Evolutionary conservation across 352 stramenopile species (phyloP), one percentile per base, ranked within the genome.

Genomic region (Pythium monospermum): DNA sequence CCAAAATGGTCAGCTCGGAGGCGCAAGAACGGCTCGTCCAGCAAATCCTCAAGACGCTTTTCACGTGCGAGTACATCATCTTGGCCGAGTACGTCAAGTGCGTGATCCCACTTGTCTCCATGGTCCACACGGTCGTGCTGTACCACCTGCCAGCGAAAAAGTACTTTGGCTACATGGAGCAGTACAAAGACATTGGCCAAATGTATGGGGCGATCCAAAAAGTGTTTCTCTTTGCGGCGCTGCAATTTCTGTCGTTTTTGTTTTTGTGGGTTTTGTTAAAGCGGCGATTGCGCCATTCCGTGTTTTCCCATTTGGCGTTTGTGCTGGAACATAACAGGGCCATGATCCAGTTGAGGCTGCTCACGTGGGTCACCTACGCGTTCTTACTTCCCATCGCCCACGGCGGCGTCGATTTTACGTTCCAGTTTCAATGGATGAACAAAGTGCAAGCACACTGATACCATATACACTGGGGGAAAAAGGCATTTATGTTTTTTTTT

Each of bases 41-140:
- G 15, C 49, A 59, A 12, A 65, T 59, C 36, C 10, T 65, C 1
- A 39, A 49, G 28, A 52, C 40, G 12, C 56, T 72, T 7, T 72
- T 66, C 40, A 59, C 61, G 18, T 63, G 48, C 39, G 64, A 72
- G 44, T 72, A 73, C 26, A 26, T 69, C 12, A 53, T 68, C 26
- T 30, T 73, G n/a, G 53, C 69, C 39, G 64, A 75, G 57, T 73
- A 71, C 53, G 59, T 73, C 49, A 68, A 76, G 50, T 53, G 42
- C 18, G 33, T 65, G 6, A 59, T 73, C 44, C 64, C 64, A 10
- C 4, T 69, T 6, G 13, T 71, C 19, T 71, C 61, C 23, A 53
- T 51, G 6, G n/a, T 58, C 23, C 65, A 69, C 49, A 60, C 65
- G 15, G 12, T 65, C 15, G 26, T 70, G 31, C 49, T 83, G 2